Base-by-base conservation (phyloP, 2,329 filamentous ascomycete genomes). In the Fusarium acutatum region DNA sequence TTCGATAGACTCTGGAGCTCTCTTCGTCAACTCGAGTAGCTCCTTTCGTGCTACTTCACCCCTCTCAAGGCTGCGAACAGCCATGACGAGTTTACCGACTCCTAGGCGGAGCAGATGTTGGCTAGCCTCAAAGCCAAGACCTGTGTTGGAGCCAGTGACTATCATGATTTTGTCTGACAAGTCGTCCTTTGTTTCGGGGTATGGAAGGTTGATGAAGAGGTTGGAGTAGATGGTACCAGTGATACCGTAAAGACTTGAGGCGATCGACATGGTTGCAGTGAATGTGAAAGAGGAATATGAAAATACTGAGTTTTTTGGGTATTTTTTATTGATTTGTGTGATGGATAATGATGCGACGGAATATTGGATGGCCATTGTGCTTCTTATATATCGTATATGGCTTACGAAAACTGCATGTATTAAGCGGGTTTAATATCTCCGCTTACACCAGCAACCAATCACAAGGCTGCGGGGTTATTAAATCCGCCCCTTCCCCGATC, bases 111-210 rank as follows among this genome's bases (percentile, higher is more conserved):
- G 73, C 15, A 83, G 76, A 20, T 84, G 80, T 5, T 77, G 78
- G 18, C 80, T 78, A 0, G 83, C 79, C 60, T 85, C 83, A 1
- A 81, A 74, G 0, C 84, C 84, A 4, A 86, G 75, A 9, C 84
- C 83, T 2, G 76, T 77, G 58, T 86, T 86, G 14, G 82, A 79
- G 4, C 84, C 84, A 0, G 83, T 85, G 3, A 86, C 78, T 10
- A 85, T 80, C 49, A 83, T 67, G 5, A 77, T 80, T 53, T 81
- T 70, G 4, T 73, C 53, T 10, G 69, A 73, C 6, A 82, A 70
- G 6, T 69, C 70, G 10, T 47, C 60, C 13, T 34, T 69, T n/a
- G 43, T 62, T 52, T 68, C 56, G 0, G 73, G 79, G 49, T 72
- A 69, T n/a, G 72, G 80, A 11, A 78, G 77, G 7, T 41, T 68